Conservation (phyloP, 352 stramenopile species). For the Globisporangium polare region DNA sequence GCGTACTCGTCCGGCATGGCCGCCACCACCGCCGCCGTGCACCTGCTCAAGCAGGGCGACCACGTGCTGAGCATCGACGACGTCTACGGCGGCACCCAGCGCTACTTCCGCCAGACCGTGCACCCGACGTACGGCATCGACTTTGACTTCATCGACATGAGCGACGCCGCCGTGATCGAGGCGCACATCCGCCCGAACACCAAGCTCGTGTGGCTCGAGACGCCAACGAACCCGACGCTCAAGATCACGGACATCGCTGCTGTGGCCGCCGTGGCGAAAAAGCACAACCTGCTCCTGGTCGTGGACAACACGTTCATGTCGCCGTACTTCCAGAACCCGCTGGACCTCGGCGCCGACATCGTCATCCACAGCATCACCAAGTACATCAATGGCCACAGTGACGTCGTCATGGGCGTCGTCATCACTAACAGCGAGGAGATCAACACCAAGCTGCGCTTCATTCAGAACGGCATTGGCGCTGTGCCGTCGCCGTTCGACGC, state of each 20-base stretch:
- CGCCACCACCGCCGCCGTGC: constrained; percentile 83
- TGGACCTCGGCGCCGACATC: constrained; percentile 90
- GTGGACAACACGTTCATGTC: constrained; percentile 95
- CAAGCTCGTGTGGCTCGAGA: constrained; percentile 94
- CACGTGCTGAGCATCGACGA: constrained; percentile 95
- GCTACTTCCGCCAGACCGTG: constrained; percentile 92
- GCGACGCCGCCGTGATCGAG: constrained; percentile 78
- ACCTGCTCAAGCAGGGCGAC: constrained; percentile 90
- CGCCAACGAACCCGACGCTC: constrained; percentile 93
- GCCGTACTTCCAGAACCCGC: constrained; percentile 91
- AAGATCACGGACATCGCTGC: constrained; percentile 93
- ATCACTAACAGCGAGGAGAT: constrained; percentile 91
- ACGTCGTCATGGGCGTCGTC: constrained; percentile 91
- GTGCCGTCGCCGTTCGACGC: constrained; percentile 92
- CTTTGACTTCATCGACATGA: constrained; percentile 94
- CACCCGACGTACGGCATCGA: constrained; percentile 88
- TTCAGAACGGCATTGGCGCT: constrained; percentile 91
- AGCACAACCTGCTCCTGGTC: constrained; percentile 84
- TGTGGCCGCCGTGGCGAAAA: constrained; percentile 87
- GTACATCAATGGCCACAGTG: constrained; percentile 96
- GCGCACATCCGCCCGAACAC: constrained; percentile 84
- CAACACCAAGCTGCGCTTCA: constrained; percentile 92
- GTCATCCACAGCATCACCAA: constrained; percentile 95
- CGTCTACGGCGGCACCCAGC: constrained; percentile 95
- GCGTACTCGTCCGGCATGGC: constrained; percentile 90